These are phyloP conservation scores for Metarhizium rileyi DNA, from an alignment of 2,329 filamentous ascomycete species.

Conservation along the genomic window DNA sequence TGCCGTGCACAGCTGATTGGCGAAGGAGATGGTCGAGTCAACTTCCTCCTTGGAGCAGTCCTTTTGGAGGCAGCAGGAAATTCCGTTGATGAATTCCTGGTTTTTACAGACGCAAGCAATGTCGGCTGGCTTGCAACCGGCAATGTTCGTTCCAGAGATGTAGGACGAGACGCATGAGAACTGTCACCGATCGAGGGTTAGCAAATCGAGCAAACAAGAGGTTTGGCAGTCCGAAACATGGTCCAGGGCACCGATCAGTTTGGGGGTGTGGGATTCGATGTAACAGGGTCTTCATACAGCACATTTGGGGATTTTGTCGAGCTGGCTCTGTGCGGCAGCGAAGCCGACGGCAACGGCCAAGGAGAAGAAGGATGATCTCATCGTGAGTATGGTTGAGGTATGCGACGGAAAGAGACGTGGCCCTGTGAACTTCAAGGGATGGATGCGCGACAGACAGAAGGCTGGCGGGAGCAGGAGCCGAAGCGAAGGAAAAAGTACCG, in stretches of 20 bases:
- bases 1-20: slow-evolving; percentile 28
- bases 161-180: slow-evolving; percentile 22
- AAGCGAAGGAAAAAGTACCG: no score
- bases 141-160: slow-evolving; percentile 24
- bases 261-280: no score
- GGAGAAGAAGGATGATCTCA: slow-evolving; percentile 25
- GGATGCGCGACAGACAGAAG: no score
- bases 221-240: not conserved
- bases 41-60: slow-evolving; percentile 24
- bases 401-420: not conserved
- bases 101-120: slow-evolving; percentile 33
- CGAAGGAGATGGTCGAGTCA: slow-evolving; percentile 25
- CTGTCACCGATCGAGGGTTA: slow-evolving; percentile 12
- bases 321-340: slow-evolving; percentile 23
- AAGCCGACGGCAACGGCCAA: slow-evolving; percentile 22
- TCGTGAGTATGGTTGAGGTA: slow-evolving; percentile 13
- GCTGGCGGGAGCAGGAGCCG: no score
- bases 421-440: not conserved
- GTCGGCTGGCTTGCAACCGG: slow-evolving; percentile 28
- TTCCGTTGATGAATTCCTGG: slow-evolving; percentile 26
- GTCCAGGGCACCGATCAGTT: no score
- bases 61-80: slow-evolving; percentile 31
- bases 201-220: not conserved
- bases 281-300: slow-evolving; percentile 25
- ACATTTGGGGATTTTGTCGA: slow-evolving; percentile 24